Conservation (phyloP, 2,329 filamentous ascomycete species). For the Ambrosiella xylebori region DNA sequence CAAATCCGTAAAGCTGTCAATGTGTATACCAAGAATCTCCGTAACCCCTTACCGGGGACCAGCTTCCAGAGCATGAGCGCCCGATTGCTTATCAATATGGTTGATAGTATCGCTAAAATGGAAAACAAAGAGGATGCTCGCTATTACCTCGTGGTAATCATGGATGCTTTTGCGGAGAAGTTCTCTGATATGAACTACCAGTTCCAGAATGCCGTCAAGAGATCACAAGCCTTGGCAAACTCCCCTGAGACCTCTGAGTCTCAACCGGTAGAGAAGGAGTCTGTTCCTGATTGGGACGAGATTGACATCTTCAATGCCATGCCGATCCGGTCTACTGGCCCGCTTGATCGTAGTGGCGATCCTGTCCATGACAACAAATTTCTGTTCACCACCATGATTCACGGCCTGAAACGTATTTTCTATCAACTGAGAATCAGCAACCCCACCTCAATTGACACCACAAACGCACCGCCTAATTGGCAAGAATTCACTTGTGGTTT, state of each 20-base stretch:
- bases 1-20: constrained; percentile 93
- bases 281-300: constrained; percentile 86
- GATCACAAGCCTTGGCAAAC: constrained; percentile 39
- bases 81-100: constrained; percentile 92
- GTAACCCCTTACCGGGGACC: constrained; percentile 89
- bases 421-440: constrained; percentile 90
- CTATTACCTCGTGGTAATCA: constrained; percentile 89
- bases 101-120: constrained; percentile 88
- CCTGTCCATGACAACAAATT: constrained; percentile 96
- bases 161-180: constrained; percentile 96
- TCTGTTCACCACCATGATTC: constrained; percentile 88
- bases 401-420: constrained; percentile 77
- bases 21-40: constrained; percentile 90
- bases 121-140: constrained; percentile 86
- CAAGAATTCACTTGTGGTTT: constrained; percentile 91
- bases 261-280: constrained; percentile 67
- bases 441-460: constrained; percentile 46
- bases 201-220: constrained; percentile 85
- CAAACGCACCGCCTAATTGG: constrained; percentile 77
- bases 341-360: constrained; percentile 72
- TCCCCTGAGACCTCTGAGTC: constrained; percentile 55
- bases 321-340: constrained; percentile 65
- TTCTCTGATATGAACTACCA: constrained; percentile 96
- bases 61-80: constrained; percentile 99
- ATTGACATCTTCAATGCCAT: constrained; percentile 94